Conservation (phyloP, 129 eudicot genomes). For the Helichrysum umbraculigerum region DNA sequence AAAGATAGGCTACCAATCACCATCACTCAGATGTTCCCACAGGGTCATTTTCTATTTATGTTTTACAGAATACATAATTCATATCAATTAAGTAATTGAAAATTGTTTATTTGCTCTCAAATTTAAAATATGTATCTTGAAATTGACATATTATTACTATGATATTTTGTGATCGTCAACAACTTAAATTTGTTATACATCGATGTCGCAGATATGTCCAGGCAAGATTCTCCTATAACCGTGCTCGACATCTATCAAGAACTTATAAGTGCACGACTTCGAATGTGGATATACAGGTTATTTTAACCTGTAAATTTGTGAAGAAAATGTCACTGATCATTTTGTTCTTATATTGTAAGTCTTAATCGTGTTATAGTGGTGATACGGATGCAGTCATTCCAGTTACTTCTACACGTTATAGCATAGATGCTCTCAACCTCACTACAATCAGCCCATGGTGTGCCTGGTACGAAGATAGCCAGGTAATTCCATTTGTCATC, state of each 20-base stretch:
- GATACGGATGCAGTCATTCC: slow-evolving; percentile 92
- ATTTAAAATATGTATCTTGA: not conserved
- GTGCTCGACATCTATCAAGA: slow-evolving; percentile 56
- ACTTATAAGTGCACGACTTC: slow-evolving; percentile 59
- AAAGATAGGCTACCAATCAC: slow-evolving; percentile 2
- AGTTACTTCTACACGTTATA: slow-evolving; percentile 87
- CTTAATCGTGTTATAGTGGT: slow-evolving; percentile 52
- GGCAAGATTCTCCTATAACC: slow-evolving; percentile 84
- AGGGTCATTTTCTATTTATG: not conserved
- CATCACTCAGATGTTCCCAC: not conserved
- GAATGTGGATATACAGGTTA: slow-evolving; percentile 91
- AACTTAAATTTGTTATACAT: slow-evolving; percentile 39
- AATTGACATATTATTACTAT: not conserved
- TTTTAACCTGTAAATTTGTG: slow-evolving; percentile 4
- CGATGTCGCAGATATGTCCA: slow-evolving; percentile 39
- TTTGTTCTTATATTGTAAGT: not conserved
- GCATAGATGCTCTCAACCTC: slow-evolving; percentile 73
- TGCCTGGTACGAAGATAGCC: slow-evolving; percentile 95
- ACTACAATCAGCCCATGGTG: slow-evolving; percentile 75
- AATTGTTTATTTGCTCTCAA: no score
- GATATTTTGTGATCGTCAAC: not conserved
- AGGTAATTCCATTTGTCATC: slow-evolving; percentile 45
- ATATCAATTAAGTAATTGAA: no score
- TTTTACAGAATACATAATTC: no score
- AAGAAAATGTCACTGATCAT: not conserved